These are phyloP conservation scores for Boletus rex-veris DNA, from an alignment of 768 basidiomycete genomes.

Conservation along the genomic window DNA sequence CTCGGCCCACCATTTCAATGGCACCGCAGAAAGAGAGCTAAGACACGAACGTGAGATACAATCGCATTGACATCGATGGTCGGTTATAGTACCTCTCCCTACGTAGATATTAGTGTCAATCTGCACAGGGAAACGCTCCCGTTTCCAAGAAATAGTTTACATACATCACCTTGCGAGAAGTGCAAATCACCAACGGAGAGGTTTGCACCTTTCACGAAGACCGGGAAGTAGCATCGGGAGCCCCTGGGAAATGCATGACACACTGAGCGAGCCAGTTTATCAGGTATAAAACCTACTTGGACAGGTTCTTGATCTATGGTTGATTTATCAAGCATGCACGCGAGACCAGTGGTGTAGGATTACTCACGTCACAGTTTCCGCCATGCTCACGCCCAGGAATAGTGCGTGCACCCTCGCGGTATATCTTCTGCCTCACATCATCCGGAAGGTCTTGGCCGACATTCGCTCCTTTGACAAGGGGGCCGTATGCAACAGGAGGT, in stretches of 20 bases:
- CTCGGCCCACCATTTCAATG: constrained; percentile 59
- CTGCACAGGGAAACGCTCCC: not conserved
- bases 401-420: constrained; percentile 66
- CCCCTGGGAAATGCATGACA: constrained; percentile 37
- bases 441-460: constrained; percentile 61
- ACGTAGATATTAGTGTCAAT: constrained; percentile 4
- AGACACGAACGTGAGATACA: not conserved
- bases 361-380: constrained; percentile 66
- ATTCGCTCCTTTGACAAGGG: constrained; percentile 56
- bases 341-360: not conserved
- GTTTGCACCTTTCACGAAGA: constrained; percentile 73
- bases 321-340: not conserved
- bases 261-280: not conserved
- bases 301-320: constrained; percentile 69
- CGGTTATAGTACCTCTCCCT: constrained; percentile 51
- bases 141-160: constrained; percentile 6
- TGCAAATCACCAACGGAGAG: constrained; percentile 77
- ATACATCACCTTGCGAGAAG: constrained; percentile 73
- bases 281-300: constrained; percentile 36
- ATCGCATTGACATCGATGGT: not conserved
- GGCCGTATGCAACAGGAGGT: constrained; percentile 65
- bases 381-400: constrained; percentile 78
- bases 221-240: constrained; percentile 73
- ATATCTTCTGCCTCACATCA: constrained; percentile 50
- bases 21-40: constrained; percentile 74